phyloP scores from a whole-genome alignment of 768 basidiomycete genomes.

The Mrakia blollopis region DNA sequence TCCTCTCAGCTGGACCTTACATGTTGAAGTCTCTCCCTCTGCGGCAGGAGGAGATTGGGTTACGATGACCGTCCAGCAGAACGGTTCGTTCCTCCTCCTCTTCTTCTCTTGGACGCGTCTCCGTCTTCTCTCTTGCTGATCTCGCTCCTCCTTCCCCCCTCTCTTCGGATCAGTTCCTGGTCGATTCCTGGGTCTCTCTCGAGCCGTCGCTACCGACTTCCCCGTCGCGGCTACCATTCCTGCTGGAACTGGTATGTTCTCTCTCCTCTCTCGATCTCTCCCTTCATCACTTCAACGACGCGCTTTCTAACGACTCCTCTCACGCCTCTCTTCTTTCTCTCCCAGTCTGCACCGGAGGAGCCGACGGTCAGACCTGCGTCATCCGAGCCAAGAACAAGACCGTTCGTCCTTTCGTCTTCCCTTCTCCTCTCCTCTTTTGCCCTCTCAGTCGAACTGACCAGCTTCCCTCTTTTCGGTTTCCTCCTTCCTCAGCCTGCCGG shows the following conservation, averaged over 20 bases:
- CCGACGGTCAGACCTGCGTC: slow-evolving; percentile 15
- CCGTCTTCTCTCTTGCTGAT: not conserved
- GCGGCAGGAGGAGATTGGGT: slow-evolving; percentile 1
- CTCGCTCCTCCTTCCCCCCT: not conserved
- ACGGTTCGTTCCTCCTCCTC: not conserved
- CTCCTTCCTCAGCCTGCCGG: not conserved
- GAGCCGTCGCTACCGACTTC: not conserved
- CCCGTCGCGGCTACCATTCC: slow-evolving; percentile 17
- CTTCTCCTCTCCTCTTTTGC: not conserved
- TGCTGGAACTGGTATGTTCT: not conserved
- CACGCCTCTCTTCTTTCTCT: too few species aligned
- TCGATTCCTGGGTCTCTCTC: not conserved
- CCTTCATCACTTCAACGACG: not conserved
- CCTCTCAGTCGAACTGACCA: not conserved
- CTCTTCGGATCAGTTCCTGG: not conserved
- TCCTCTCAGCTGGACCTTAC: not conserved
- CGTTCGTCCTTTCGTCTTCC: too few species aligned
- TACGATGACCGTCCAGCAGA: not conserved
- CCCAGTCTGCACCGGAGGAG: slow-evolving; percentile 18
- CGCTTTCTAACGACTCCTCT: not conserved
- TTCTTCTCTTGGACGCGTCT: not conserved
- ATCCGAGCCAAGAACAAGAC: slow-evolving; percentile 9
- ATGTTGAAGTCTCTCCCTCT: slow-evolving; percentile 6
- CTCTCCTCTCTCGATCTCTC: not conserved
- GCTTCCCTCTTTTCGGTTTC: not conserved